Conservation (phyloP, 2,329 filamentous ascomycete genomes). For the Fusarium falciforme region DNA sequence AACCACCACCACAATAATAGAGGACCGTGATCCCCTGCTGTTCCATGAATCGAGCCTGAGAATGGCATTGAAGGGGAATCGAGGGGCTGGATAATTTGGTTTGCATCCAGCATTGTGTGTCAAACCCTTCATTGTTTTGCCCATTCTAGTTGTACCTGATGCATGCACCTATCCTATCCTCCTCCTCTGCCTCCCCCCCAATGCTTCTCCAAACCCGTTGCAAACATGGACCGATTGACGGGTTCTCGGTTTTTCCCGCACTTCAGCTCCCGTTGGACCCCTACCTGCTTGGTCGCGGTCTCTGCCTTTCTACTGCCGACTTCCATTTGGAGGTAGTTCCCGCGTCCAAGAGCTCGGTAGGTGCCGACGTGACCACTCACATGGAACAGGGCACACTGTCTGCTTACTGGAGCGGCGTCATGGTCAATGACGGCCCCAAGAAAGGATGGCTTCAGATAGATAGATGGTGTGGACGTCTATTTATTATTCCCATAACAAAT, state of each 20-base stretch:
- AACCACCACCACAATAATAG: conserved; percentile 45
- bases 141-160: neutral
- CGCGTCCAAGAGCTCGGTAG: conserved; percentile 19
- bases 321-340: neutral
- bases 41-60: conserved; percentile 12
- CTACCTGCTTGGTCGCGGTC: neutral
- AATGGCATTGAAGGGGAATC: neutral
- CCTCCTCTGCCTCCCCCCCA: neutral
- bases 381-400: conserved; percentile 14
- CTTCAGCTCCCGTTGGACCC: neutral
- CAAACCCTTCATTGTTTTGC: neutral
- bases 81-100: conserved; percentile 1
- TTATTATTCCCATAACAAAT: conserved; percentile 2
- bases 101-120: neutral
- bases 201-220: conserved; percentile 8
- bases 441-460: neutral
- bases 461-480: neutral
- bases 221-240: neutral
- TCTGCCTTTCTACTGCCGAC: neutral
- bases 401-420: conserved; percentile 9
- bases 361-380: conserved; percentile 19
- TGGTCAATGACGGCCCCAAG: conserved; percentile 17
- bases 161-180: neutral
- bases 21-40: conserved; percentile 27
- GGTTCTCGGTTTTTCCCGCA: conserved; percentile 5